Percentiles rank a stretch among this genome's conserved stretches.
phyloP scores from a whole-genome alignment of 2,329 filamentous ascomycete species.

The Pestalotiopsis sp. region DNA sequence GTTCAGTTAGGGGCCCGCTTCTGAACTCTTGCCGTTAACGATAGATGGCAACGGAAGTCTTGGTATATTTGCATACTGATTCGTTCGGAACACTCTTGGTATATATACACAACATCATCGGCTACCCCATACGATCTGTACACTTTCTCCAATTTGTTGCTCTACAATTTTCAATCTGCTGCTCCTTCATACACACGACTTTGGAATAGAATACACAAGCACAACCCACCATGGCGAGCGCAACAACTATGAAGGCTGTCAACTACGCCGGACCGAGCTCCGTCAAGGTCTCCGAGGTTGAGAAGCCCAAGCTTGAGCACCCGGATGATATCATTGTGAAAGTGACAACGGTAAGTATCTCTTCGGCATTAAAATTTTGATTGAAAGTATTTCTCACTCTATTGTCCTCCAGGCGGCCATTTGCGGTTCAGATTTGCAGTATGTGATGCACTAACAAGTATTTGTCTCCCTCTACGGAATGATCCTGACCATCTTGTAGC shows the following conservation, averaged over 20 bases:
- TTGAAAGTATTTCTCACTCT: neutral
- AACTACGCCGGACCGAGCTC: slow-evolving; percentile 65
- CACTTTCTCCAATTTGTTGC: neutral
- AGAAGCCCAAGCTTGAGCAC: slow-evolving; percentile 61
- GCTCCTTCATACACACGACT: neutral
- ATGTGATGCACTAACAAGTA: slow-evolving; percentile 21
- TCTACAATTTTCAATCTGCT: neutral
- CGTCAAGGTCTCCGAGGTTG: slow-evolving; percentile 64
- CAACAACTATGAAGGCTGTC: slow-evolving; percentile 59
- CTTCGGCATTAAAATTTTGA: neutral
- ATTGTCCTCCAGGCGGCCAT: slow-evolving; percentile 39
- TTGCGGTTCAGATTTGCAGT: slow-evolving; percentile 55
- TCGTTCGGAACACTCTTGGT: neutral
- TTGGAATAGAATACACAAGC: neutral
- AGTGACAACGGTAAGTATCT: slow-evolving; percentile 56
- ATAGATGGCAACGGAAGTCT: neutral
- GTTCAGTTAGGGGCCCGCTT: neutral
- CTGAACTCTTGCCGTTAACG: neutral
- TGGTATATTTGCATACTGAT: neutral
- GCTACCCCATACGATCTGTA: neutral
- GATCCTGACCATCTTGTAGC: slow-evolving; percentile 37
- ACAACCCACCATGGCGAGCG: neutral
- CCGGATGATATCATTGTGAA: slow-evolving; percentile 68
- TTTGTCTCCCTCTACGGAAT: slow-evolving; percentile 11
- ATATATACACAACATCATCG: neutral